Percentiles rank a stretch among this genome's conserved stretches.
These are phyloP conservation scores for Agaricus subrufescens DNA, from an alignment of 768 basidiomycete species.

Conservation along the genomic window DNA sequence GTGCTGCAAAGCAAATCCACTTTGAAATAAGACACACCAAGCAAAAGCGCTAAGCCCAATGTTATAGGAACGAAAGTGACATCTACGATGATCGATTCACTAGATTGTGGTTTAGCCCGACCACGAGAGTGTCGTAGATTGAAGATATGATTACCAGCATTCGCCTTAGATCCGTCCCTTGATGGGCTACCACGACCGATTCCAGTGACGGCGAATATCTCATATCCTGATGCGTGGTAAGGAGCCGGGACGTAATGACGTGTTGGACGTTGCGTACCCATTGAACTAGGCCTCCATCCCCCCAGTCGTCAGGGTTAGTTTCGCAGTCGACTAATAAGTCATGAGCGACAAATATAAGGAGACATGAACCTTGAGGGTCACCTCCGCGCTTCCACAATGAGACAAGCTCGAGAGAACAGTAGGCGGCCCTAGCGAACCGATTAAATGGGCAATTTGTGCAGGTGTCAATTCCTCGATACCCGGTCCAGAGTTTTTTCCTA, in stretches of 20 bases:
- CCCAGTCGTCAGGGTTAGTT: slow-evolving; percentile 37
- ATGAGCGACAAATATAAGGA: not conserved
- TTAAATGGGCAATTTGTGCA: slow-evolving; percentile 41
- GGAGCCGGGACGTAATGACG: not conserved
- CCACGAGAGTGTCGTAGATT: too few relatives aligned
- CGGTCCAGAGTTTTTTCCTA: not conserved
- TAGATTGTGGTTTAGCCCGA: slow-evolving; percentile 20
- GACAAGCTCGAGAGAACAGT: slow-evolving; percentile 40
- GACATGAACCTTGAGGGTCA: slow-evolving; percentile 17
- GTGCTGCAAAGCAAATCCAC: slow-evolving; percentile 40
- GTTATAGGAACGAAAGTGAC: slow-evolving; percentile 23
- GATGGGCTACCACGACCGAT: slow-evolving; percentile 37
- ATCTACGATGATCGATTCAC: slow-evolving; percentile 27
- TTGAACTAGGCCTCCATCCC: slow-evolving; percentile 32
- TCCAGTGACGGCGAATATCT: slow-evolving; percentile 27
- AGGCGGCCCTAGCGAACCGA: slow-evolving; percentile 45
- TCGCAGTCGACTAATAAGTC: slow-evolving; percentile 29
- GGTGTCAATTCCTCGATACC: slow-evolving; percentile 23
- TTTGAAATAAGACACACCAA: slow-evolving; percentile 40
- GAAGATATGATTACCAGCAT: slow-evolving; percentile 20
- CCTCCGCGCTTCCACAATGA: slow-evolving; percentile 49
- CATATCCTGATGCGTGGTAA: slow-evolving; percentile 14
- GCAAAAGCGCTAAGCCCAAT: slow-evolving; percentile 37
- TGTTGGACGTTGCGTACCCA: slow-evolving; percentile 23
- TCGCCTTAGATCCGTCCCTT: slow-evolving; percentile 34